Evolutionary conservation across 1,139 yeast species (phyloP).

Genomic region (Kurtzmaniella quercitrusa): DNA sequence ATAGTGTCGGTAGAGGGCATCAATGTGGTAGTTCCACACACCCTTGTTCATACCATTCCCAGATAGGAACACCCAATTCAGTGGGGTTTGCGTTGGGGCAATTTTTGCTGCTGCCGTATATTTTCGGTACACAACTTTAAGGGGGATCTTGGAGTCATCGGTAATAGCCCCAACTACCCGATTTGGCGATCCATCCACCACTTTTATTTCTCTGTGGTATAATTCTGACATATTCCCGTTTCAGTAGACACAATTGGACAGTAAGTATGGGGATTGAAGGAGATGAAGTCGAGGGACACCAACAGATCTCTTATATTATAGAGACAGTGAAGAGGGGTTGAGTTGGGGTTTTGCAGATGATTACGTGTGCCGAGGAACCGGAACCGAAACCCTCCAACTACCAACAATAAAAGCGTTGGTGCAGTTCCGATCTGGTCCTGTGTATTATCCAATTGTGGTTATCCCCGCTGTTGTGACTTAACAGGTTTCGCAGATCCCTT

Average conservation of each 20-base stretch:
- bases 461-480: too few species aligned
- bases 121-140: conserved; percentile 21
- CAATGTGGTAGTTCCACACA: conserved; percentile 52
- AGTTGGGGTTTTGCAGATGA: too few species aligned
- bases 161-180: neutral
- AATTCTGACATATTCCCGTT: neutral
- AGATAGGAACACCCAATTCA: conserved; percentile 51
- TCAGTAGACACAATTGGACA: neutral
- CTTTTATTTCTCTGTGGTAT: neutral
- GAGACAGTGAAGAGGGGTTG: too few species aligned
- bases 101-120: conserved; percentile 11
- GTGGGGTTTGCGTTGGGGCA: conserved; percentile 3
- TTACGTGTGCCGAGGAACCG: too few species aligned
- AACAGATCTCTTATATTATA: too few species aligned
- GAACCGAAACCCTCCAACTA: too few species aligned
- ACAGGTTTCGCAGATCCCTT: too few species aligned
- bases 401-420: too few species aligned
- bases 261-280: too few species aligned
- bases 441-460: too few species aligned
- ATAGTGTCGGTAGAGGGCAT: conserved; percentile 21
- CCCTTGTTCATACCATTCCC: conserved; percentile 62
- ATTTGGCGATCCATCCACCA: neutral
- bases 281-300: too few species aligned
- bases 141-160: conserved; percentile 2
- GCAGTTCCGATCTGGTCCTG: too few species aligned